phyloP scores from a whole-genome alignment of 2,329 filamentous ascomycete species.

The Aureobasidium sp. region DNA sequence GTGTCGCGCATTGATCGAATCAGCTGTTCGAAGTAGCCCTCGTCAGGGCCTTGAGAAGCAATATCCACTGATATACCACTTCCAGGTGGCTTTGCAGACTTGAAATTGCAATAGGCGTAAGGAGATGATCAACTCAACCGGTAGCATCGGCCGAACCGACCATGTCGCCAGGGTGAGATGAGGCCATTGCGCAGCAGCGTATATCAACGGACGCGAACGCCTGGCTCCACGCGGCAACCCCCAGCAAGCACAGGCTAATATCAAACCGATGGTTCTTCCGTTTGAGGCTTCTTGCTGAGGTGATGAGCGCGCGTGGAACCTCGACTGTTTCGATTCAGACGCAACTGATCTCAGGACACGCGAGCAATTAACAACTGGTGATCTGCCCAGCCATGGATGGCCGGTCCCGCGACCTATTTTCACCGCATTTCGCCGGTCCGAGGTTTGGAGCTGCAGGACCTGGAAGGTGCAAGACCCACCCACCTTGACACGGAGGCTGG shows the following conservation, averaged over 20 bases:
- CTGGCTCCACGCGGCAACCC: constrained; percentile 1
- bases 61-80: not conserved
- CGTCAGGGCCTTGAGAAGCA: not conserved
- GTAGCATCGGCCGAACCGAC: constrained; percentile 1
- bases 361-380: not conserved
- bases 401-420: not conserved
- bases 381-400: not conserved
- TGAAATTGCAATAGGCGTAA: not conserved
- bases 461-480: constrained; percentile 7
- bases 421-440: not conserved
- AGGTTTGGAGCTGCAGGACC: not conserved
- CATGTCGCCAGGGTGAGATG: not conserved
- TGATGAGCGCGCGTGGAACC: not conserved
- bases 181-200: not conserved
- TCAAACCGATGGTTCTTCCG: not conserved
- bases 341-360: not conserved
- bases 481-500: not conserved
- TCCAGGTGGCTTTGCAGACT: not conserved
- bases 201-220: not conserved
- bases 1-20: not conserved
- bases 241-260: constrained; percentile 9
- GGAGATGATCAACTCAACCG: not conserved
- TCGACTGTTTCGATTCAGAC: not conserved
- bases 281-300: not conserved
- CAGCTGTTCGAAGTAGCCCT: not conserved